These are phyloP conservation scores for Citrus cavaleriei DNA, from an alignment of 345 rosid species.

Conservation along the genomic window DNA sequence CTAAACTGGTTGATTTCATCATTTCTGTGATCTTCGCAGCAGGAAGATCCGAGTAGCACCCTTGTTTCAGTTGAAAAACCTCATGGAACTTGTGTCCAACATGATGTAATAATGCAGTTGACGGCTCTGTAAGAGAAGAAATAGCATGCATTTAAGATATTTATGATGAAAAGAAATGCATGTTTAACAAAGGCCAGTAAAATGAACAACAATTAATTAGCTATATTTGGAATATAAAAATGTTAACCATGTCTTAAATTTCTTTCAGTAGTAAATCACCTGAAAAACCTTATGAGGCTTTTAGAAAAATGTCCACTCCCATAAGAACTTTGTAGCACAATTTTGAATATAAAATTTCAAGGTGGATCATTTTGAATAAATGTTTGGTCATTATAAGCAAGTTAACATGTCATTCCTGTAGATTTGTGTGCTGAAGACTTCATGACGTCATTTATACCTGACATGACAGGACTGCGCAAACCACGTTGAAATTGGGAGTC, in stretches of 20 bases:
- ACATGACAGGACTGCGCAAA: conserved; percentile 38
- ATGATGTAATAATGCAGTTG: conserved; percentile 49
- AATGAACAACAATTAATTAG: background rate
- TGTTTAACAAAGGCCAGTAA: background rate
- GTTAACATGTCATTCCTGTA: background rate
- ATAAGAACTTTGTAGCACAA: background rate
- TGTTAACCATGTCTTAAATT: background rate
- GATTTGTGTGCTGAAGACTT: background rate
- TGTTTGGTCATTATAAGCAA: background rate
- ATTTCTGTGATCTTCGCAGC: conserved; percentile 81
- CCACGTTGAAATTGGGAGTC: conserved; percentile 51
- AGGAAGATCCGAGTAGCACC: conserved; percentile 72
- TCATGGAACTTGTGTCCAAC: conserved; percentile 83
- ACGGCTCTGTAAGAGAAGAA: conserved; percentile 39
- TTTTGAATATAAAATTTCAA: background rate
- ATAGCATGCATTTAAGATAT: background rate
- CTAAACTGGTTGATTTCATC: conserved; percentile 81
- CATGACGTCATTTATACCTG: conserved; percentile 29
- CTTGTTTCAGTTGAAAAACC: conserved; percentile 85
- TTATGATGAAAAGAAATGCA: background rate
- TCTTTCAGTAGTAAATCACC: background rate
- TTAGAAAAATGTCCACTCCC: background rate
- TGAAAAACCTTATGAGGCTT: background rate
- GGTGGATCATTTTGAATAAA: background rate
- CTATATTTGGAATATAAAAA: background rate